These are phyloP conservation scores for Talaromyces stipitatus DNA, from an alignment of 495 filamentous ascomycete species.

Conservation along the genomic window DNA sequence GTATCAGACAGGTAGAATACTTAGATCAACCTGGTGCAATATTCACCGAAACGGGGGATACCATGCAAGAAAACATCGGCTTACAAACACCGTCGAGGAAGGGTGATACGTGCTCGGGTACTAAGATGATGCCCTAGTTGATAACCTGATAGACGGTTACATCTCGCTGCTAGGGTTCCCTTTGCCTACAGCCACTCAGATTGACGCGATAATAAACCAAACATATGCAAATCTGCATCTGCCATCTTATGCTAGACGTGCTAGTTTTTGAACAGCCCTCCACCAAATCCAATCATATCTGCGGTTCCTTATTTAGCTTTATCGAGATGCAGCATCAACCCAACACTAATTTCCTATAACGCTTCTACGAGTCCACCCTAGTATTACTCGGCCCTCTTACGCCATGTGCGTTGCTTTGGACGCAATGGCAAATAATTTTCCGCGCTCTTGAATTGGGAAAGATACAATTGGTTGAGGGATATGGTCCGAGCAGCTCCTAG, in stretches of 20 bases:
- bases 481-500: background rate
- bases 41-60: background rate
- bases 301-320: background rate
- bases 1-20: background rate
- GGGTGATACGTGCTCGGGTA: background rate
- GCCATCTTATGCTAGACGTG: background rate
- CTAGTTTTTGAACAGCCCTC: background rate
- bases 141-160: too few species aligned
- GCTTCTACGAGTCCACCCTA: background rate
- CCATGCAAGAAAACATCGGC: background rate
- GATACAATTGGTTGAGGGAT: background rate
- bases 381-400: background rate
- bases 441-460: background rate
- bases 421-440: background rate
- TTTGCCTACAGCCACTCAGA: background rate
- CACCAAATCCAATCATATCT: background rate
- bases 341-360: background rate
- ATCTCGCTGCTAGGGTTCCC: background rate
- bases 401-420: background rate
- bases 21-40: too few species aligned
- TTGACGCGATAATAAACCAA: background rate
- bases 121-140: background rate
- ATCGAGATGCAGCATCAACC: background rate
- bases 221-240: background rate
- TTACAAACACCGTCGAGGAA: background rate